A percentile compares a stretch with the other conserved stretches of the same genome.
phyloP scores from a whole-genome alignment of 306 rosid genomes.

The Psophocarpus tetragonolobus region DNA sequence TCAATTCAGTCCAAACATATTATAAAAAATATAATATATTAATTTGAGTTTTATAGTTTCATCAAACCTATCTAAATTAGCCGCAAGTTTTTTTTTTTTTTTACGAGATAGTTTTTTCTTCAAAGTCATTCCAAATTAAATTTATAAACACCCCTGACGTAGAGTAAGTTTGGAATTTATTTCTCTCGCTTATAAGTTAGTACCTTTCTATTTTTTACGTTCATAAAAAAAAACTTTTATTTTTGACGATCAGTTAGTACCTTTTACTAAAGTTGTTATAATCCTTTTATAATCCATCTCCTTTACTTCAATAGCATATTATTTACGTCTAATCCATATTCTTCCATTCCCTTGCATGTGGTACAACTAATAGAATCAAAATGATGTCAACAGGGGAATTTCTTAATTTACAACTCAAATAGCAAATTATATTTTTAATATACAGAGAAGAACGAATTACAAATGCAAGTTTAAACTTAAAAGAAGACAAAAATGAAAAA shows the following conservation, averaged over 20 bases:
- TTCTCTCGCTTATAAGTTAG: neutral
- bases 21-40: neutral
- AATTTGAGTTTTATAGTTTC: neutral
- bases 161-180: neutral
- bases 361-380: slow-evolving; percentile 22
- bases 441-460: neutral
- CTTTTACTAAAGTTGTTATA: neutral
- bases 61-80: neutral
- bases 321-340: slow-evolving; percentile 22
- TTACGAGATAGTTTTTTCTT: too few species aligned
- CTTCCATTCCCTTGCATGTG: neutral
- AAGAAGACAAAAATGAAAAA: neutral
- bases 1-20: neutral
- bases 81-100: too few species aligned
- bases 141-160: neutral
- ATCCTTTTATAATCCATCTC: neutral
- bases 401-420: slow-evolving; percentile 24
- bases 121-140: neutral
- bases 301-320: slow-evolving; percentile 43
- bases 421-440: neutral
- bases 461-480: neutral
- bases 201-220: neutral
- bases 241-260: neutral
- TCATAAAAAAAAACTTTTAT: neutral
- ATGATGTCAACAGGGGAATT: slow-evolving; percentile 14